These are phyloP conservation scores for Chenopodium formosanum DNA, from an alignment of 148 eudicot species.

Conservation along the genomic window DNA sequence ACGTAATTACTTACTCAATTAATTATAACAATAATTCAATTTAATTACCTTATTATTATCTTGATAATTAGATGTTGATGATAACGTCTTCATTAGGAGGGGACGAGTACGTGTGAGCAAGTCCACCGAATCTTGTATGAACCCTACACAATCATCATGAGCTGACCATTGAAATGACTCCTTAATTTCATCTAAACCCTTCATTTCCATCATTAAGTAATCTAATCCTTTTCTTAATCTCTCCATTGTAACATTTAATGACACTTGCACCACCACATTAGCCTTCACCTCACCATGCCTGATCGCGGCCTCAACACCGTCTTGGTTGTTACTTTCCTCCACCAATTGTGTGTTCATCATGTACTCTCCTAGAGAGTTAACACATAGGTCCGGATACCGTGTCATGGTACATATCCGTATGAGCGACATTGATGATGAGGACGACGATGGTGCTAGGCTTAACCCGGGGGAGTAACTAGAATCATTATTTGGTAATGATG, in stretches of 20 bases:
- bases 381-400: slow-evolving; percentile 5
- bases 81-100: background rate
- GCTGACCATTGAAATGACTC: slow-evolving; percentile 2
- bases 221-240: background rate
- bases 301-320: background rate
- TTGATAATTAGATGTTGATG: slow-evolving; percentile 1
- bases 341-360: background rate
- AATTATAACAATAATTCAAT: too few relatives aligned
- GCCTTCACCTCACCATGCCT: background rate
- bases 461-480: background rate
- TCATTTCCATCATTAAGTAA: background rate
- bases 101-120: slow-evolving; percentile 7
- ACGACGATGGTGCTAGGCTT: background rate
- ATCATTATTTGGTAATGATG: background rate
- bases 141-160: slow-evolving; percentile 12
- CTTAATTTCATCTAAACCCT: background rate
- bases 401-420: background rate
- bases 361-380: background rate
- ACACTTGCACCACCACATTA: background rate
- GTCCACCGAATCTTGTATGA: slow-evolving; percentile 13
- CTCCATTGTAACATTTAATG: background rate
- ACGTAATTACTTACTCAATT: too few relatives aligned
- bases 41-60: background rate
- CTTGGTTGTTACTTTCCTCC: background rate
- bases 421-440: background rate